Evolutionary conservation across 441 rosid species (phyloP).

Genomic region (Pelargonium myrrhifolium): DNA sequence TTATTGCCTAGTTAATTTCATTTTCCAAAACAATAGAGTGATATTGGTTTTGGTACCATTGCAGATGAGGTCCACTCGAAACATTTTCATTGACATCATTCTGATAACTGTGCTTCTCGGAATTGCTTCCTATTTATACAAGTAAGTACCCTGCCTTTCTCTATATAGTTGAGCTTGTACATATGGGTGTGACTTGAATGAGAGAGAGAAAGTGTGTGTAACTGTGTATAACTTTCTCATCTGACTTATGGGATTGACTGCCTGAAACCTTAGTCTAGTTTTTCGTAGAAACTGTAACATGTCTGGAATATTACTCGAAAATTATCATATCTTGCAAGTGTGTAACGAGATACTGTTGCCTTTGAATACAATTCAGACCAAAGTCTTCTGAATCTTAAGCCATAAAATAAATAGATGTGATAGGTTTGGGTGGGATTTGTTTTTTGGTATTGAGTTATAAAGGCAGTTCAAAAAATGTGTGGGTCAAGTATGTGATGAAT

Average conservation of each 20-base stretch:
- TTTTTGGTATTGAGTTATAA: no score
- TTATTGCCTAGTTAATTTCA: not conserved
- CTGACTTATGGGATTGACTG: not conserved
- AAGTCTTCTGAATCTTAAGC: not conserved
- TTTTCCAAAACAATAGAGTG: not conserved
- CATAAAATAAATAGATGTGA: no score
- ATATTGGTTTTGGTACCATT: slow-evolving; percentile 8
- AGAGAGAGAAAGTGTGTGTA: not conserved
- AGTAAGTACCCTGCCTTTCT: slow-evolving; percentile 28
- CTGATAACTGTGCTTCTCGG: slow-evolving; percentile 49
- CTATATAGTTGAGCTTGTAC: not conserved
- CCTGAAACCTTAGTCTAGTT: not conserved
- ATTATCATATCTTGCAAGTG: not conserved
- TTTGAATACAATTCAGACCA: not conserved
- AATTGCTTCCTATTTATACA: slow-evolving; percentile 53
- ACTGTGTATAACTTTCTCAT: not conserved
- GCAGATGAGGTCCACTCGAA: slow-evolving; percentile 53
- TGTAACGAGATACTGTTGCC: not conserved
- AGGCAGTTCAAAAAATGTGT: not conserved
- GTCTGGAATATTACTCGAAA: not conserved
- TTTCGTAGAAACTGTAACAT: not conserved
- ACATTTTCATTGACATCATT: slow-evolving; percentile 54
- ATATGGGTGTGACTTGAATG: not conserved
- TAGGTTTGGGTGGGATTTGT: no score
- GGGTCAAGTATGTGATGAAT: not conserved